Base-by-base conservation (phyloP, 2,329 filamentous ascomycete genomes). In the Bipolaris sorokiniana region DNA sequence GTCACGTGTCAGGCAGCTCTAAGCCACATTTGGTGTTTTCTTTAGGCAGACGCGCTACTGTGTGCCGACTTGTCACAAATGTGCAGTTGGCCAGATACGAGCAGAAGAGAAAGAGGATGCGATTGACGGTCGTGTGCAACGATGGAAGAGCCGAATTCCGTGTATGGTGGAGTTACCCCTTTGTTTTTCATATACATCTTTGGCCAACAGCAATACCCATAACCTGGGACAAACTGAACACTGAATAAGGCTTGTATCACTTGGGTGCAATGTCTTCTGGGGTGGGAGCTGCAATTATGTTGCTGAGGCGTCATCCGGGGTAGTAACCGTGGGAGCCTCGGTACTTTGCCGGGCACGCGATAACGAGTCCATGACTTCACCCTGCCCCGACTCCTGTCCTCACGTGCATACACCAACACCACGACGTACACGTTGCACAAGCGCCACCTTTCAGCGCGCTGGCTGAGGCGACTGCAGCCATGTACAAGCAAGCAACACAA, bases 401-500 rank as follows among this genome's bases (percentile, higher is more conserved):
- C 67, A 61, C 64, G 67, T 62, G 40, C 51, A 47, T 33, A 51
- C 37, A 48, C 20, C 51, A 36, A 41, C 64, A 51, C 42, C 49
- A 50, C 54, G 44, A 57, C 65, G 59, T 56, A 61, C 58, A 56
- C 70, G 41, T 53, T 40, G 57, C 58, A 48, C 61, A 58, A 61
- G 26, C 49, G 56, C 60, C 51, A 28, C 20, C 46, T 31, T 42
- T 22, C 37, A 51, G 54, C 56, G 50, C 62, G 58, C 47, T 47
- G 41, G 67, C 58, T 64, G 66, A 58, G 57, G 65, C 59, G 59
- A 61, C 61, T 53, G 52, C 56, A 36, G 62, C 37, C 23, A 76
- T 77, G 69, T 76, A 76, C 63, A 75, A 71, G 56, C 72, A 76
- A 66, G 73, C 75, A 60, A 75, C 72, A 36, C 69, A 73, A 56